phyloP scores from a whole-genome alignment of 1,284 basidiomycete genomes.

The Taiwanofungus camphoratus region DNA sequence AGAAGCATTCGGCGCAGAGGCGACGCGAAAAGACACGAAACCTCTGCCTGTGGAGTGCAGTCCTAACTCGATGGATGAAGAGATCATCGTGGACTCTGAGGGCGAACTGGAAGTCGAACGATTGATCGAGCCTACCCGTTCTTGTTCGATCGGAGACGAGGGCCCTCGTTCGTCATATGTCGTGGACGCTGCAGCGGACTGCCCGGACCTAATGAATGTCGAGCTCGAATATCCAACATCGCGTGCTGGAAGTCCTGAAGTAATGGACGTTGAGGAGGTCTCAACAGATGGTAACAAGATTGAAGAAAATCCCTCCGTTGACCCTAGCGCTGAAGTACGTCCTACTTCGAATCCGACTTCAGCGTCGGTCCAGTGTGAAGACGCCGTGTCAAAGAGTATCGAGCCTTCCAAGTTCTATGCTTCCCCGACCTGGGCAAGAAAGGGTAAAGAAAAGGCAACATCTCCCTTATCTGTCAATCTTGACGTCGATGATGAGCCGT shows the following conservation, averaged over 20 bases:
- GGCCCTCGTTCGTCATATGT: constrained; percentile 8
- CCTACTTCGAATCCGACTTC: too few relatives aligned
- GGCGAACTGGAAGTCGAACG: constrained; percentile 24
- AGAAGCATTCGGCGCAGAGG: constrained; percentile 8
- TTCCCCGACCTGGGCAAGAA: background rate
- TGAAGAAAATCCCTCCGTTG: too few relatives aligned
- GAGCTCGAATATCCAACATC: constrained; percentile 3
- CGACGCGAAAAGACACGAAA: background rate
- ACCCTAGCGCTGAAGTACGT: too few relatives aligned
- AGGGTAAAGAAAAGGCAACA: constrained; percentile 3
- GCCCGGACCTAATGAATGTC: constrained; percentile 14
- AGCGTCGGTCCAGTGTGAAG: background rate
- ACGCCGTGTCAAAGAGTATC: constrained; percentile 1
- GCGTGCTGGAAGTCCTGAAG: constrained; percentile 1
- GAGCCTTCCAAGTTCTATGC: constrained; percentile 13
- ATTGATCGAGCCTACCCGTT: constrained; percentile 15
- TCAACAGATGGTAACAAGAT: too few relatives aligned
- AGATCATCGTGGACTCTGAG: constrained; percentile 18
- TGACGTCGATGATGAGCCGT: background rate
- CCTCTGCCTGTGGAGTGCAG: too few relatives aligned
- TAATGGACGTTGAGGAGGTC: constrained; percentile 12
- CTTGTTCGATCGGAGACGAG: constrained; percentile 22
- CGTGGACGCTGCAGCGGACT: constrained; percentile 7
- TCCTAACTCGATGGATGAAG: constrained; percentile 12
- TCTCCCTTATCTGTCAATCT: background rate